Evolutionary conservation across 2,329 filamentous ascomycete genomes (phyloP).

Genomic region (Fusarium sp.): DNA sequence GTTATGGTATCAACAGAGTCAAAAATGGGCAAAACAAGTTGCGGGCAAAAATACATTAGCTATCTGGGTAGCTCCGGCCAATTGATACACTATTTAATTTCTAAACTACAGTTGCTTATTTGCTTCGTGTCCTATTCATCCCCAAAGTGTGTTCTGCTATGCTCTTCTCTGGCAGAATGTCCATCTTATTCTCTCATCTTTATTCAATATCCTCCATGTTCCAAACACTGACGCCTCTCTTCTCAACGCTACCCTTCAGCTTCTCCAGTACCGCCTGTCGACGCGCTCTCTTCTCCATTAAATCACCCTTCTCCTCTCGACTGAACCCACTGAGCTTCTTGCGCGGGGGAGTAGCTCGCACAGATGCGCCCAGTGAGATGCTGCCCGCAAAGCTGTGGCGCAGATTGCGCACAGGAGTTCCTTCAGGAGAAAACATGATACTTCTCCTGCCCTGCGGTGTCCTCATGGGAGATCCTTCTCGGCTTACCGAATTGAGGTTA

Average conservation of each 20-base stretch:
- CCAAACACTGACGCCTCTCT: slow-evolving; percentile 66
- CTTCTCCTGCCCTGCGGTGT: slow-evolving; percentile 57
- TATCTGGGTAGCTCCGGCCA: slow-evolving; percentile 26
- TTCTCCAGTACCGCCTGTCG: slow-evolving; percentile 68
- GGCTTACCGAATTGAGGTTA: slow-evolving; percentile 63
- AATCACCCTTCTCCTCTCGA: slow-evolving; percentile 68
- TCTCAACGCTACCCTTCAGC: slow-evolving; percentile 65
- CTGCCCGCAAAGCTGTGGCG: slow-evolving; percentile 57
- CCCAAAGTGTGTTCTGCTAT: slow-evolving; percentile 26
- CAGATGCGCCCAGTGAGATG: slow-evolving; percentile 60
- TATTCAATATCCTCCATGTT: slow-evolving; percentile 65
- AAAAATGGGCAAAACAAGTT: not conserved
- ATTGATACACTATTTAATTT: slow-evolving; percentile 51
- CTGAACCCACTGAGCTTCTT: slow-evolving; percentile 76
- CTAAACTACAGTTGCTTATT: slow-evolving; percentile 48
- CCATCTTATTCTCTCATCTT: slow-evolving; percentile 23
- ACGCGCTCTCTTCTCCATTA: slow-evolving; percentile 69
- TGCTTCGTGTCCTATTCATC: slow-evolving; percentile 36
- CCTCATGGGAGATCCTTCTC: slow-evolving; percentile 61
- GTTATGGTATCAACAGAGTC: not conserved
- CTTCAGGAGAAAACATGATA: slow-evolving; percentile 62
- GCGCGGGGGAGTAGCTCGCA: slow-evolving; percentile 63
- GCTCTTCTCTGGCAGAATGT: slow-evolving; percentile 13
- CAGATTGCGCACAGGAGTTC: slow-evolving; percentile 58
- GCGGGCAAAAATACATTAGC: slow-evolving; percentile 27